A percentile compares a stretch with the other conserved stretches of the same genome.
Evolutionary conservation across 495 filamentous ascomycete genomes (phyloP).

Genomic region (Acidomyces sp.): DNA sequence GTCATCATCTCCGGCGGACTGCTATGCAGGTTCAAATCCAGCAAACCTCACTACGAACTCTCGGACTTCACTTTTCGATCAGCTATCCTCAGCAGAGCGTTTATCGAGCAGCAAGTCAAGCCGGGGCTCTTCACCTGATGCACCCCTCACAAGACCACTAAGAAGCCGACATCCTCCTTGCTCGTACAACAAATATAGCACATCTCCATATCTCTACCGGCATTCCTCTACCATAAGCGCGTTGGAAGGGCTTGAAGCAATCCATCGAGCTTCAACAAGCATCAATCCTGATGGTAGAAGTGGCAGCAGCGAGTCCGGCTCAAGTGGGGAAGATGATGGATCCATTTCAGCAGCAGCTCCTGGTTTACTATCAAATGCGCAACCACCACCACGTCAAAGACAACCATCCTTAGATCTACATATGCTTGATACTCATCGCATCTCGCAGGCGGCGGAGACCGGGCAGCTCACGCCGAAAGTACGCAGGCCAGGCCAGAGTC

Average conservation of each 20-base stretch:
- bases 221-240: conserved; percentile 20
- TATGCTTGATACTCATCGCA: conserved; percentile 30
- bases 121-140: conserved; percentile 5
- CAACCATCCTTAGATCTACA: conserved; percentile 23
- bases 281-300: conserved; percentile 3
- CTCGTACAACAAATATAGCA: conserved; percentile 16
- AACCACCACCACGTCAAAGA: not conserved
- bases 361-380: conserved; percentile 6
- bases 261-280: conserved; percentile 16
- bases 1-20: conserved; percentile 11
- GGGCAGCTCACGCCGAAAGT: conserved; percentile 33
- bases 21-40: too few species aligned
- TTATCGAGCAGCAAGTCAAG: conserved; percentile 10
- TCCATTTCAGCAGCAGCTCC: conserved; percentile 15
- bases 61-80: conserved; percentile 22
- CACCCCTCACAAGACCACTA: not conserved
- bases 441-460: conserved; percentile 35
- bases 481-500: conserved; percentile 20
- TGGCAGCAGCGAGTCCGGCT: conserved; percentile 6
- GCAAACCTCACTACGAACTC: too few species aligned
- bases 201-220: conserved; percentile 10
- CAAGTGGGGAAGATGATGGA: conserved; percentile 7
- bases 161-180: conserved; percentile 12
- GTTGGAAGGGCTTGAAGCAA: conserved; percentile 19
- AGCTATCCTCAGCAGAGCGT: conserved; percentile 22